These are phyloP conservation scores for Naumovozyma castellii DNA, from an alignment of 805 yeast genomes.

Conservation along the genomic window DNA sequence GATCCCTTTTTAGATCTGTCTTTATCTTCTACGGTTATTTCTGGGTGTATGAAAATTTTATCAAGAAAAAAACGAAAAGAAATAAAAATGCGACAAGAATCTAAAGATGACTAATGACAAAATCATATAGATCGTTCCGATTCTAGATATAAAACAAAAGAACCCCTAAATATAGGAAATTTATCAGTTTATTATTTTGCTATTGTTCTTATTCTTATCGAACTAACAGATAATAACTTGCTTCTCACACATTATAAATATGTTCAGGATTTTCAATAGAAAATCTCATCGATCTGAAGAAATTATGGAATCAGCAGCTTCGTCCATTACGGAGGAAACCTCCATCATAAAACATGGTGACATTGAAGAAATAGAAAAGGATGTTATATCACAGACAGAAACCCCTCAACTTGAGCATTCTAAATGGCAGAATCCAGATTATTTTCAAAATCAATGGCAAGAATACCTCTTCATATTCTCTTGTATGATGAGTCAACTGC, in stretches of 20 bases:
- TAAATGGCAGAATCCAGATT: constrained; percentile 15
- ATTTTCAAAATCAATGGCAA: constrained; percentile 11
- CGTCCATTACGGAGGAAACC: neutral
- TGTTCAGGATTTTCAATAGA: neutral
- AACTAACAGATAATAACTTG: no score
- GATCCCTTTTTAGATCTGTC: no score
- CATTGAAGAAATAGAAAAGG: neutral
- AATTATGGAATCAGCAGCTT: neutral
- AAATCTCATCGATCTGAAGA: neutral
- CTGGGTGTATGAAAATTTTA: neutral
- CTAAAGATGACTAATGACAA: no score
- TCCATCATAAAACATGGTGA: neutral
- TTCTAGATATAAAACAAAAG: no score
- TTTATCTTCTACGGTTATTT: neutral
- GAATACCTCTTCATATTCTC: constrained; percentile 24
- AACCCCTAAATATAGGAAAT: no score
- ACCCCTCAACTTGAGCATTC: neutral
- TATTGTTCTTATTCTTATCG: no score
- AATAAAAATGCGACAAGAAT: no score
- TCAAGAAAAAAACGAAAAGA: neutral
- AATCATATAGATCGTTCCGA: no score
- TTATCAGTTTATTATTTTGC: no score
- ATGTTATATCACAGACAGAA: neutral
- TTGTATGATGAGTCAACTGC: constrained; percentile 31
- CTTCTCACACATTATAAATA: no score